Evolutionary conservation across 2,329 filamentous ascomycete genomes (phyloP), one percentile per base, ranked within the genome.

Genomic region (Pestalotiopsis sp.): DNA sequence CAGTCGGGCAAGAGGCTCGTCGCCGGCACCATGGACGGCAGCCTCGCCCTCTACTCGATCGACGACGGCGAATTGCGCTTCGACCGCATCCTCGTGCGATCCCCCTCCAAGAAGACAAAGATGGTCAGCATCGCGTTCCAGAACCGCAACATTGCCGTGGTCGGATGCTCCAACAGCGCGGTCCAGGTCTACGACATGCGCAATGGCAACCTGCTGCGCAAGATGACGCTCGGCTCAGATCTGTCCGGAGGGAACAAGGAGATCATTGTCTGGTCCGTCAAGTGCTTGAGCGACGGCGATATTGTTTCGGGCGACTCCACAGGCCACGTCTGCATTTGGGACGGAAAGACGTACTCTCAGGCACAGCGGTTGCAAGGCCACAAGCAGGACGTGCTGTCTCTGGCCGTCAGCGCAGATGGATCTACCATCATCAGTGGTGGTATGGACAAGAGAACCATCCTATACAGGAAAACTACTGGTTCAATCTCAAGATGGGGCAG

Each of bases 271-370:
- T 99, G 96, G 96, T 92, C 93, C 65, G 92, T 99, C 71, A 97
- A 94, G 80, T 94, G 92, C 76, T 85, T 98, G 39, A 89, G 92
- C 11, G 92, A 93, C 75, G 95, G 94, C 64, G 94, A 96, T 73
- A 96, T 99, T 70, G 91, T 98, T 13, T 97, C 95, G 1, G 96
- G 94, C 64, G 96, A 99, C 79, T 98, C 96, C 3, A 95, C 94
- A 4, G 96, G 96, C 39, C 94, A 98, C 78, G 87, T 99, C 55
- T 91, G 93, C 72, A 93, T 98, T 77, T 99, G 95, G 92, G 94
- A 97, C 77, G 93, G 94, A 67, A 95, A 93, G 81, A 97, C 93
- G 66, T 97, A 95, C 79, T 95, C 94, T 4, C 90, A 97, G 74
- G 87, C 90, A 45, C 96, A 99, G 77, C 88, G 95, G 64, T 89